Base-by-base conservation (phyloP, 768 basidiomycete genomes). In the Termitomyces sp. region DNA sequence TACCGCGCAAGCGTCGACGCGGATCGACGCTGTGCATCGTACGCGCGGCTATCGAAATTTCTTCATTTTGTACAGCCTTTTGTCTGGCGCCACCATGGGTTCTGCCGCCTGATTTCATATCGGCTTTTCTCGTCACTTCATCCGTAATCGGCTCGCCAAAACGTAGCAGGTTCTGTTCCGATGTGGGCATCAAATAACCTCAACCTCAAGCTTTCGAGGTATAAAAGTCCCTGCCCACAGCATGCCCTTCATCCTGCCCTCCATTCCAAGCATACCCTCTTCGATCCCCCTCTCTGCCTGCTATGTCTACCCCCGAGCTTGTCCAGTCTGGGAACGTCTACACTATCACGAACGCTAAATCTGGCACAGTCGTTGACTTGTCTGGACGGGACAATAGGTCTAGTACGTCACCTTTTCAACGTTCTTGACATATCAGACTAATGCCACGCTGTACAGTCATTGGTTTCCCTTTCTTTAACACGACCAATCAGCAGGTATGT, bases 351-450 rank as follows among this genome's bases (percentile, higher is more conserved):
- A 88, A 87, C 70, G 76, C 71, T 66, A 79, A 83, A 70, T 74
- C 78, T 8, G 78, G 77, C 3, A 86, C 81, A 5, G 81, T 77
- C 32, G 63, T 86, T 31, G 85, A 87, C 66, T 76, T 87, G 59
- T 86, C 85, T 17, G 83, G 79, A 3, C 73, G 60, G 8, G 84
- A 86, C 67, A 77, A 81, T 60, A 68, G 50, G 8, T 76, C 82
- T 52, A 76, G 83, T 83, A 60, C 32, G 81, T 72, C 5, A 40
- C 57, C 42, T 34, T 25, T 17, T 46, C 10, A 40, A n/a, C n/a
- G 10, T 47, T 11, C 14, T 38, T n/a, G 29, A 15, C 11, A 1
- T 29, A n/a, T 46, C 7, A 17, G 37, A 8, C 45, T 31, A 31
- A 60, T n/a, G 29, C 40, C 10, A 37, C 36, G 15, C 9, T 5